phyloP scores from a whole-genome alignment of 83 land plant genomes.

The Picea abies region DNA sequence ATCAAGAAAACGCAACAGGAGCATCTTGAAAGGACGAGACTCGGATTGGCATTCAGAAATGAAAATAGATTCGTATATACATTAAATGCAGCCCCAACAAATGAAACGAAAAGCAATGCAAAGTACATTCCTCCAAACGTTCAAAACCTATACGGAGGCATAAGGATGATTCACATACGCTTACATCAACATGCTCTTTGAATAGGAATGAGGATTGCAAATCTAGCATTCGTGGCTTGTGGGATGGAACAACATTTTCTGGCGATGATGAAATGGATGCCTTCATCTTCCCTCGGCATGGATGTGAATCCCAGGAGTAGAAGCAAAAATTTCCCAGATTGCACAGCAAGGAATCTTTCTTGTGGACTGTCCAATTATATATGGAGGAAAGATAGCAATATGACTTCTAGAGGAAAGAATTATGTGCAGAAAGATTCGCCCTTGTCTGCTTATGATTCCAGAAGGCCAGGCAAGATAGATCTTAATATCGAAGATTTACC shows the following conservation, averaged over 20 bases:
- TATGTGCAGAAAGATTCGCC: neutral
- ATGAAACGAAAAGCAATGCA: neutral
- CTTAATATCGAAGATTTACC: constrained; percentile 31
- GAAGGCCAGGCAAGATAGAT: neutral
- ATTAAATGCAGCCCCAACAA: too few relatives aligned
- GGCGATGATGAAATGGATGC: constrained; percentile 61
- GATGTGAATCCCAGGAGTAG: constrained; percentile 55
- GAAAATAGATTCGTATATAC: too few relatives aligned
- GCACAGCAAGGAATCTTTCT: constrained; percentile 40
- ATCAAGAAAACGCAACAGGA: too few relatives aligned
- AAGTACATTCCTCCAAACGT: neutral
- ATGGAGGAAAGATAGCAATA: constrained; percentile 8
- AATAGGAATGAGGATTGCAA: constrained; percentile 28
- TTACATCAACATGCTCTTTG: constrained; percentile 55
- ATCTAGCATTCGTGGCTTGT: constrained; percentile 43
- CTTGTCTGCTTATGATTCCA: neutral
- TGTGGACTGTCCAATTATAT: constrained; percentile 25
- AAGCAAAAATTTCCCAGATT: constrained; percentile 24
- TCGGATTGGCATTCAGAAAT: too few relatives aligned
- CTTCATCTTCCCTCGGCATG: constrained; percentile 54
- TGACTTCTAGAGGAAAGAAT: neutral
- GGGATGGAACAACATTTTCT: constrained; percentile 47
- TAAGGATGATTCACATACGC: constrained; percentile 40
- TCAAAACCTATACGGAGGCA: constrained; percentile 6
- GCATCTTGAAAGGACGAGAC: too few relatives aligned